phyloP scores from a whole-genome alignment of 1,284 basidiomycete species.

The Ceratobasidium papillatum region DNA sequence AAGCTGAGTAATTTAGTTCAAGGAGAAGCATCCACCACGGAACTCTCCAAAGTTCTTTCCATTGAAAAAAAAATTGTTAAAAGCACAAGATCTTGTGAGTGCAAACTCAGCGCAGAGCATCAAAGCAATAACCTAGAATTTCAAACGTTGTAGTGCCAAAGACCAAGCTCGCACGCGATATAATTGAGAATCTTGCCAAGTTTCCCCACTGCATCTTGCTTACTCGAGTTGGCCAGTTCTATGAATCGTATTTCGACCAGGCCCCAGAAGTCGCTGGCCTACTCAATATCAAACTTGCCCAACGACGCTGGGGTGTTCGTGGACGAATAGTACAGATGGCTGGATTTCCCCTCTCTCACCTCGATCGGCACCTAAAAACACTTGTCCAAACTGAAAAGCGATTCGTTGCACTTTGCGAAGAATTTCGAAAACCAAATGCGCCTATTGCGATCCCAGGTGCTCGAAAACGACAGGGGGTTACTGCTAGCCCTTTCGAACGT shows the following conservation, averaged over 20 bases:
- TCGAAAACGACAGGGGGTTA: slow-evolving; percentile 49
- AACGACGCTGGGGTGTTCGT: slow-evolving; percentile 67
- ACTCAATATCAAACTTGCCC: slow-evolving; percentile 82
- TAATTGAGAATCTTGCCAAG: slow-evolving; percentile 72
- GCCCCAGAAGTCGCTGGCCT: slow-evolving; percentile 79
- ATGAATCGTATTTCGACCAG: slow-evolving; percentile 97
- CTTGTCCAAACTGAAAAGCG: slow-evolving; percentile 83
- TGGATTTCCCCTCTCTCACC: slow-evolving; percentile 87
- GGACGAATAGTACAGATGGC: slow-evolving; percentile 77
- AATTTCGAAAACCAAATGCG: slow-evolving; percentile 65
- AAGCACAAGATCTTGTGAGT: slow-evolving; percentile 7
- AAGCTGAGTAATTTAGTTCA: neutral
- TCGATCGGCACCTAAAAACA: slow-evolving; percentile 86
- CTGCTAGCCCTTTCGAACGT: slow-evolving; percentile 67
- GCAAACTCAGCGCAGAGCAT: neutral
- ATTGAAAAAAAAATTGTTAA: neutral
- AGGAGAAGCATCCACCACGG: neutral
- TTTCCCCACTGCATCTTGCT: slow-evolving; percentile 91
- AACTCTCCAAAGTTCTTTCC: neutral
- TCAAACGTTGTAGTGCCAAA: slow-evolving; percentile 40
- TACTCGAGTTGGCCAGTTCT: slow-evolving; percentile 93
- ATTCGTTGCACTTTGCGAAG: slow-evolving; percentile 92
- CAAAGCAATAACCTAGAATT: neutral
- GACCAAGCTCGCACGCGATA: slow-evolving; percentile 67
- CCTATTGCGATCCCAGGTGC: slow-evolving; percentile 16